These are phyloP conservation scores for Anthoceros angustus DNA, from an alignment of 225 moss, liverwort and hornwort species.

Conservation along the genomic window DNA sequence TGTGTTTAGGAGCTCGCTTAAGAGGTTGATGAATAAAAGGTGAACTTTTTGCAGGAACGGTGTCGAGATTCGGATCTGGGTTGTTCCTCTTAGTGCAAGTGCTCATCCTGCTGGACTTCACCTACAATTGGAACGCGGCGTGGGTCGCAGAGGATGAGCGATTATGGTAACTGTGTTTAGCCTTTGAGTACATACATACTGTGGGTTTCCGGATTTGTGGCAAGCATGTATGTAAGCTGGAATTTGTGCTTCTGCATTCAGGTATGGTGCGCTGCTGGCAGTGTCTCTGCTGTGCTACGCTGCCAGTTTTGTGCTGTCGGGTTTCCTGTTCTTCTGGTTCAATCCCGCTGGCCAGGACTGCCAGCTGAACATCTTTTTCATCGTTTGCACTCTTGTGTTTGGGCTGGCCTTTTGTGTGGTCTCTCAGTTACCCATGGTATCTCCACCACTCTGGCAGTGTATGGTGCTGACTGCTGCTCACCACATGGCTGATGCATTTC, in stretches of 20 bases:
- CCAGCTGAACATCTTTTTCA: slow-evolving; percentile 84
- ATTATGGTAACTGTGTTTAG: slow-evolving; percentile 35
- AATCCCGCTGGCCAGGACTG: slow-evolving; percentile 74
- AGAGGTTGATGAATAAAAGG: too few species aligned
- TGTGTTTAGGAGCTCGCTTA: too few species aligned
- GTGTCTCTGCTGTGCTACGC: slow-evolving; percentile 63
- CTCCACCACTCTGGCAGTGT: neutral
- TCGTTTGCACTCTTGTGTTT: slow-evolving; percentile 50
- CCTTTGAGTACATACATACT: too few species aligned
- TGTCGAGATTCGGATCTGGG: slow-evolving; percentile 82
- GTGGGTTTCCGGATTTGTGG: neutral
- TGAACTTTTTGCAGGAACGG: slow-evolving; percentile 36
- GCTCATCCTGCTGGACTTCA: slow-evolving; percentile 88
- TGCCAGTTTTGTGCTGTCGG: slow-evolving; percentile 71
- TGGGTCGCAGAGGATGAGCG: slow-evolving; percentile 98
- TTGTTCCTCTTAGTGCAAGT: slow-evolving; percentile 91
- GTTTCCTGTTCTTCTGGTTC: slow-evolving; percentile 93
- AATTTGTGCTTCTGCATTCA: slow-evolving; percentile 11
- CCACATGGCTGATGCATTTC: neutral
- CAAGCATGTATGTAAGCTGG: slow-evolving; percentile 4
- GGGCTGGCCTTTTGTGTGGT: slow-evolving; percentile 65
- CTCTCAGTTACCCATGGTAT: slow-evolving; percentile 90
- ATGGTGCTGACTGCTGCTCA: neutral
- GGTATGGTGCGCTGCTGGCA: slow-evolving; percentile 77
- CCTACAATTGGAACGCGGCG: slow-evolving; percentile 95